phyloP scores from a whole-genome alignment of 805 yeast genomes.

The Tetrapisispora nanseiensis region DNA sequence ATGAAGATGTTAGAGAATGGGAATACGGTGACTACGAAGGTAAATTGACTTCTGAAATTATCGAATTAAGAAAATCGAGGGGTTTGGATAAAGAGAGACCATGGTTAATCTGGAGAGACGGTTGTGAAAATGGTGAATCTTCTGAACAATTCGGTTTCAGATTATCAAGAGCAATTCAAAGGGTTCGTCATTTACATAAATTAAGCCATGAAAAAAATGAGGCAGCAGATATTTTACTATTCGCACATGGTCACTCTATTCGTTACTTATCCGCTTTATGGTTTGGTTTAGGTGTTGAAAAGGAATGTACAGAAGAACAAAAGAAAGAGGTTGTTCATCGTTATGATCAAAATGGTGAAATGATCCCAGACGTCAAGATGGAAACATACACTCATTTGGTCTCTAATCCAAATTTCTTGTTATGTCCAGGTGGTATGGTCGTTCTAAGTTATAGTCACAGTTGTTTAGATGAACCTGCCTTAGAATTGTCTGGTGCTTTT shows the following conservation, averaged over 20 bases:
- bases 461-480: constrained; percentile 76
- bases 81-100: constrained; percentile 43
- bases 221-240: constrained; percentile 65
- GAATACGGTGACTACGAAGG: constrained; percentile 97
- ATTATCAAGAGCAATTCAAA: constrained; percentile 58
- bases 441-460: constrained; percentile 85
- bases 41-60: constrained; percentile 54
- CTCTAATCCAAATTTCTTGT: constrained; percentile 66
- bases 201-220: constrained; percentile 40
- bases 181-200: constrained; percentile 52
- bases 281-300: constrained; percentile 39
- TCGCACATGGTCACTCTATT: constrained; percentile 90
- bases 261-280: constrained; percentile 86
- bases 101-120: constrained; percentile 87
- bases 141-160: constrained; percentile 57
- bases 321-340: constrained; percentile 12
- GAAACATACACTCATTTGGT: constrained; percentile 29
- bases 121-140: constrained; percentile 85
- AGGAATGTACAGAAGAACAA: constrained; percentile 17
- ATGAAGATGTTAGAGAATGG: constrained; percentile 83
- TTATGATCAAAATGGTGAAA: constrained; percentile 17
- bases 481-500: constrained; percentile 77
- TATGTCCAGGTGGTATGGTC: constrained; percentile 95
- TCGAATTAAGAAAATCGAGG: constrained; percentile 43
- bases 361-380: constrained; percentile 29